Evolutionary conservation across 2,329 filamentous ascomycete genomes (phyloP).

Genomic region (Remersonia thermophila): DNA sequence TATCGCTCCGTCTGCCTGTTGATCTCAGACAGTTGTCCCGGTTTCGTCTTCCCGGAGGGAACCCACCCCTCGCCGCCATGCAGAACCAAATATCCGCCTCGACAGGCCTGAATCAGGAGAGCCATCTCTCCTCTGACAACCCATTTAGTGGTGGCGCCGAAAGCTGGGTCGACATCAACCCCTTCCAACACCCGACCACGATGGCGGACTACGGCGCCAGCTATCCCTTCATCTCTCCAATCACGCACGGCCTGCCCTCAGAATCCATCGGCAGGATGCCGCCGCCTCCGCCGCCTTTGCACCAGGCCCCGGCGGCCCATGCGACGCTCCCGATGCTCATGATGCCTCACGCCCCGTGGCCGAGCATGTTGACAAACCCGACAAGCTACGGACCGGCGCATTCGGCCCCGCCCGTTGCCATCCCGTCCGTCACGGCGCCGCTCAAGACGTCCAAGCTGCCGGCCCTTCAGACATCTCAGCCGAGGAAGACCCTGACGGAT

Average conservation of each 20-base stretch:
- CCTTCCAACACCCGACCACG: constrained; percentile 57
- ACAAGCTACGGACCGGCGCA: constrained; percentile 31
- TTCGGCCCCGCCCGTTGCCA: constrained; percentile 44
- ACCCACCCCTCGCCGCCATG: constrained; percentile 21
- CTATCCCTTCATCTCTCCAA: constrained; percentile 43
- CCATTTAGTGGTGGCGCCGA: constrained; percentile 29
- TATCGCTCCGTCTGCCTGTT: too few relatives aligned
- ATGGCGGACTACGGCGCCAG: constrained; percentile 55
- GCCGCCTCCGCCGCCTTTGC: constrained; percentile 46
- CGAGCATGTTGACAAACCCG: constrained; percentile 68
- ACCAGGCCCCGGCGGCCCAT: constrained; percentile 32
- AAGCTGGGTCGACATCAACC: constrained; percentile 43
- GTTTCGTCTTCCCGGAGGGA: constrained; percentile 13
- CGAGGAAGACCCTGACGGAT: constrained; percentile 79
- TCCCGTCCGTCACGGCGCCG: constrained; percentile 45
- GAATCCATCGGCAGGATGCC: constrained; percentile 41
- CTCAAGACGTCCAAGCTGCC: constrained; percentile 35
- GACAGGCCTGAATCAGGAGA: constrained; percentile 34
- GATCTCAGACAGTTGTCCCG: constrained; percentile 1
- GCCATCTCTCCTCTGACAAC: constrained; percentile 32
- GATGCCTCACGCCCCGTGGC: constrained; percentile 61
- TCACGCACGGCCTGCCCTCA: constrained; percentile 34
- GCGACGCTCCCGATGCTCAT: constrained; percentile 56
- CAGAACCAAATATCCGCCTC: constrained; percentile 34
- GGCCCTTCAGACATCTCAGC: constrained; percentile 46